Evolutionary conservation across 2,329 filamentous ascomycete genomes (phyloP).

Genomic region (Metarhizium robertsii): DNA sequence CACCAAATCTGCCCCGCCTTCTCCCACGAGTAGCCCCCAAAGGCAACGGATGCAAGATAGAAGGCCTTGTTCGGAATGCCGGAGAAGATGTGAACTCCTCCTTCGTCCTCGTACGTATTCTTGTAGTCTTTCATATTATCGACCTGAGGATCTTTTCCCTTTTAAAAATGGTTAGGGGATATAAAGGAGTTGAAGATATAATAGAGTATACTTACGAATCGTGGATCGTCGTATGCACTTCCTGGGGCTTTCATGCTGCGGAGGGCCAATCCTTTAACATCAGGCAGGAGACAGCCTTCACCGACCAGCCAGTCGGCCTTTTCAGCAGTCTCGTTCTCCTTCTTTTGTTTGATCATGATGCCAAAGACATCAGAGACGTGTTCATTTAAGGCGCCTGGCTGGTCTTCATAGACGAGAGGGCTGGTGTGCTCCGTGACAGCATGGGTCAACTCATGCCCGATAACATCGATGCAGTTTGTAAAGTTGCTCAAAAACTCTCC

Average conservation of each 20-base stretch:
- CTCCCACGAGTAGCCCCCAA: slow-evolving; percentile 46
- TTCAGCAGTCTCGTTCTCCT: slow-evolving; percentile 32
- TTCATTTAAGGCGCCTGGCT: slow-evolving; percentile 48
- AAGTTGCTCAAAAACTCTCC: slow-evolving; percentile 42
- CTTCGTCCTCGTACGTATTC: slow-evolving; percentile 33
- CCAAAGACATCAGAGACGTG: slow-evolving; percentile 48
- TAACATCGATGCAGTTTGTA: slow-evolving; percentile 43
- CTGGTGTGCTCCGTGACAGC: slow-evolving; percentile 42
- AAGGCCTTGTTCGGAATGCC: slow-evolving; percentile 51
- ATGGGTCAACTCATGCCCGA: slow-evolving; percentile 49
- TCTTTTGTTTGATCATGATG: slow-evolving; percentile 47
- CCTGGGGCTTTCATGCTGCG: slow-evolving; percentile 46
- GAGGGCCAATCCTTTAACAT: slow-evolving; percentile 40
- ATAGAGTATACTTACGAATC: slow-evolving; percentile 28
- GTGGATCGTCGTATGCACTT: slow-evolving; percentile 41
- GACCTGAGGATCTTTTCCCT: slow-evolving; percentile 45
- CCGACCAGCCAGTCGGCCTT: slow-evolving; percentile 46
- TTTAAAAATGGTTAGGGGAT: neutral
- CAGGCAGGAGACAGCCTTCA: slow-evolving; percentile 40
- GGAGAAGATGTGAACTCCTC: slow-evolving; percentile 46
- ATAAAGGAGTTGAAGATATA: neutral
- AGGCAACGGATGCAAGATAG: slow-evolving; percentile 34
- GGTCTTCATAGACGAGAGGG: slow-evolving; percentile 38
- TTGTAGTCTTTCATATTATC: slow-evolving; percentile 35
- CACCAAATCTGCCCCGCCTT: slow-evolving; percentile 45